Evolutionary conservation across 2,329 filamentous ascomycete genomes (phyloP).

Genomic region (Mollisia scopiformis): DNA sequence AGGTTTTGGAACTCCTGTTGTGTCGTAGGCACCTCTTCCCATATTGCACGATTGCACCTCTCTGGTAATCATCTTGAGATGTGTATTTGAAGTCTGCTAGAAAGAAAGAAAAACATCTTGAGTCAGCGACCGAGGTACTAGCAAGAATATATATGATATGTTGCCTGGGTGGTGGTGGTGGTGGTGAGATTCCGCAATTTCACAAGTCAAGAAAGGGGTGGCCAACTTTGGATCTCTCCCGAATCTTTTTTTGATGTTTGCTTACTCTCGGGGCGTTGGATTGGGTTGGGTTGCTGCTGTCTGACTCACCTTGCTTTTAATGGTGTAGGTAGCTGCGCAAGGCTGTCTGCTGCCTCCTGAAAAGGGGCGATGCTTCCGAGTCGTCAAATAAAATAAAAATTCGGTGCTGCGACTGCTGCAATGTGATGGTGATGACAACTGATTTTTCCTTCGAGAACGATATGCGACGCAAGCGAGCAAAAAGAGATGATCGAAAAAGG

Average conservation of each 20-base stretch:
- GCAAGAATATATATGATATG: slow-evolving; percentile 7
- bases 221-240: slow-evolving; percentile 3
- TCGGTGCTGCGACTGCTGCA: slow-evolving; percentile 1
- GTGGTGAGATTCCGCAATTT: slow-evolving; percentile 1
- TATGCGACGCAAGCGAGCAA: slow-evolving; percentile 10
- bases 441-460: no score
- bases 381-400: slow-evolving; percentile 12
- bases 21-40: slow-evolving; percentile 56
- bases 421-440: background rate
- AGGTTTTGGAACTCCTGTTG: slow-evolving; percentile 52
- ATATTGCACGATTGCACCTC: slow-evolving; percentile 44
- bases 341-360: slow-evolving; percentile 11
- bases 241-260: slow-evolving; percentile 3
- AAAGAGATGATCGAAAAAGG: slow-evolving; percentile 10
- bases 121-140: slow-evolving; percentile 12
- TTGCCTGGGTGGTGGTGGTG: background rate
- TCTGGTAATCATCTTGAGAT: slow-evolving; percentile 32
- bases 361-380: slow-evolving; percentile 12
- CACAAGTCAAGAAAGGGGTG: slow-evolving; percentile 3
- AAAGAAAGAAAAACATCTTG: slow-evolving; percentile 14
- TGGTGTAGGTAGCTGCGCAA: slow-evolving; percentile 21
- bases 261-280: slow-evolving; percentile 3
- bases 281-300: no score
- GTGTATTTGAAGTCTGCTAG: slow-evolving; percentile 15
- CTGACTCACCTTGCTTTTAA: slow-evolving; percentile 31